Evolutionary conservation across 2,329 filamentous ascomycete species (phyloP).

Genomic region (Venturiaceae sp.): DNA sequence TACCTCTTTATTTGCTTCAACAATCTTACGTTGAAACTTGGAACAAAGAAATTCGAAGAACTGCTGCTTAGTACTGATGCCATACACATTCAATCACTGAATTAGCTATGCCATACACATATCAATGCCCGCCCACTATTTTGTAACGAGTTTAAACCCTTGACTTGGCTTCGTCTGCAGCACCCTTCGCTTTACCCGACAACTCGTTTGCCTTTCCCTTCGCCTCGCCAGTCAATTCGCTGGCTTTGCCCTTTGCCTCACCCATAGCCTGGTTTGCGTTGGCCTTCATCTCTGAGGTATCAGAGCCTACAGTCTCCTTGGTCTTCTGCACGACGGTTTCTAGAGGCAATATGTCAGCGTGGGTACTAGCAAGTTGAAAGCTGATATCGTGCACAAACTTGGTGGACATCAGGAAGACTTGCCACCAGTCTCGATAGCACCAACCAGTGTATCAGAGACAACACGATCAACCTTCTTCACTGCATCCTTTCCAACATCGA

Average conservation of each 20-base stretch:
- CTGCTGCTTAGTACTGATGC: too few species aligned
- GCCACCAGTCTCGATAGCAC: conserved; percentile 55
- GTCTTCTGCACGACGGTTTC: conserved; percentile 3
- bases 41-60: too few species aligned
- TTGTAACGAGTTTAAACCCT: conserved; percentile 12
- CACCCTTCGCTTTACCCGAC: conserved; percentile 14
- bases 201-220: conserved; percentile 26
- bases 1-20: too few species aligned
- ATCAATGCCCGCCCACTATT: too few species aligned
- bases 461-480: conserved; percentile 47
- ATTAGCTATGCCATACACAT: too few species aligned
- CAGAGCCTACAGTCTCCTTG: not conserved
- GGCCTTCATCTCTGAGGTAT: conserved; percentile 26
- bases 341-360: not conserved
- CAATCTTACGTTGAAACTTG: too few species aligned
- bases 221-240: conserved; percentile 26
- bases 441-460: conserved; percentile 45
- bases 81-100: too few species aligned
- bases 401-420: conserved; percentile 22
- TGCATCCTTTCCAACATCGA: conserved; percentile 48
- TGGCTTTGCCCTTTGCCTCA: conserved; percentile 36
- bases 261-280: conserved; percentile 26
- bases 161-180: conserved; percentile 11
- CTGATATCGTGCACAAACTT: too few species aligned
- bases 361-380: not conserved